phyloP scores from a whole-genome alignment of 139 green algal genomes.

The Diplosphaera chodatii region DNA sequence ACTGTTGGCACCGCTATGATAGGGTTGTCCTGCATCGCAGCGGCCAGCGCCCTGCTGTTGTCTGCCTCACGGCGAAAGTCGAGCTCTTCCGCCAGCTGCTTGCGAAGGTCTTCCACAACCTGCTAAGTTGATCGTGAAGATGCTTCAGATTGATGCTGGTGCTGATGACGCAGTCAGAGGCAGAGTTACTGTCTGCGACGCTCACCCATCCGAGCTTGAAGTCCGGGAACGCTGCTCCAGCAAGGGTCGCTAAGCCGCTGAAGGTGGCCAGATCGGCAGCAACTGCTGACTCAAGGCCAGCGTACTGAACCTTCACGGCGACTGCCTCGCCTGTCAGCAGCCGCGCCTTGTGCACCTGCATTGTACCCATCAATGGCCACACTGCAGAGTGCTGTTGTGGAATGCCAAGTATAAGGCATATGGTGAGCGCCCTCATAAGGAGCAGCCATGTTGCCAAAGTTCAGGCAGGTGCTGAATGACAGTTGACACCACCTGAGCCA shows the following conservation, averaged over 20 bases:
- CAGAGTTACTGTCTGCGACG: too few relatives aligned
- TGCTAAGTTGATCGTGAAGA: too few relatives aligned
- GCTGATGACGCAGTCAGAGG: too few relatives aligned
- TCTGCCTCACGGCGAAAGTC: slow-evolving; percentile 67
- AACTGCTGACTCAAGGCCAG: slow-evolving; percentile 48
- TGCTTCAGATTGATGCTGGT: too few relatives aligned
- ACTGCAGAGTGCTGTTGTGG: too few relatives aligned
- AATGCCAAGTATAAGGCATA: too few relatives aligned
- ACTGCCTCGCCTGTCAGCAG: slow-evolving; percentile 49
- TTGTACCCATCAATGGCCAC: too few relatives aligned
- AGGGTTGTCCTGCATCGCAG: slow-evolving; percentile 14
- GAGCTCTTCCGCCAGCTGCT: slow-evolving; percentile 71
- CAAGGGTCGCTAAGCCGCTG: slow-evolving; percentile 25
- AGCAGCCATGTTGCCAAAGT: too few relatives aligned
- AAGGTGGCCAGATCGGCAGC: slow-evolving; percentile 65
- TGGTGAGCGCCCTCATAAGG: too few relatives aligned
- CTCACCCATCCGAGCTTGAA: slow-evolving; percentile 10
- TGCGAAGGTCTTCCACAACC: slow-evolving; percentile 62
- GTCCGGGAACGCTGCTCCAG: slow-evolving; percentile 46
- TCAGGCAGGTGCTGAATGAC: too few relatives aligned
- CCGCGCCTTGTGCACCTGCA: slow-evolving; percentile 58
- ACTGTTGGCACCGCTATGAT: slow-evolving; percentile 43
- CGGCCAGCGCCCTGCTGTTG: slow-evolving; percentile 42
- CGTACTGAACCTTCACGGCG: slow-evolving; percentile 74
- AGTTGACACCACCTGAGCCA: too few relatives aligned